A percentile compares a stretch with the other conserved stretches of the same genome.
Evolutionary conservation across 352 stramenopile species (phyloP).

Genomic region (Phytopythium helicoides): DNA sequence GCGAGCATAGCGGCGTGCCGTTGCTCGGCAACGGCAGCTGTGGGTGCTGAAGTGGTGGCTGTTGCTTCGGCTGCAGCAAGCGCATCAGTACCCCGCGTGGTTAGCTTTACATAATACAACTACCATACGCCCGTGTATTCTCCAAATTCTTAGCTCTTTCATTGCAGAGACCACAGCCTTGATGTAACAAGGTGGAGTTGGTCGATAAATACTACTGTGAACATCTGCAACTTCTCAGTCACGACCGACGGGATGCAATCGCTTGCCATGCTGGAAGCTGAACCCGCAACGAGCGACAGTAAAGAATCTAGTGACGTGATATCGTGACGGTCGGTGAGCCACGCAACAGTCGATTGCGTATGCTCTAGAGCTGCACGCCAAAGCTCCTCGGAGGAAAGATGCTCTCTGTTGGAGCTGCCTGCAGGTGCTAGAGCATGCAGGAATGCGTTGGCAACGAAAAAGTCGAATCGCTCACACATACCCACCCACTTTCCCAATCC

Average conservation of each 20-base stretch:
- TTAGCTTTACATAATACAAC: no score
- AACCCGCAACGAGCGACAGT: neutral
- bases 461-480: conserved; percentile 32
- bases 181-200: conserved; percentile 15
- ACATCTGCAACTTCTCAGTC: conserved; percentile 22
- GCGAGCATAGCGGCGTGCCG: neutral
- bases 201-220: conserved; percentile 18
- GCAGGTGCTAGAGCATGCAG: conserved; percentile 49
- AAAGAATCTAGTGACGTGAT: conserved; percentile 37
- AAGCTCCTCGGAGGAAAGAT: conserved; percentile 16
- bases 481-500: conserved; percentile 13
- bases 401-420: conserved; percentile 24
- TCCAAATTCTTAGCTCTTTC: no score
- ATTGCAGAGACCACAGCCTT: neutral
- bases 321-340: conserved; percentile 21
- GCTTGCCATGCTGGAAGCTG: neutral
- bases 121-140: no score
- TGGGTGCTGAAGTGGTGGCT: no score
- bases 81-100: no score
- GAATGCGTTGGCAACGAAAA: conserved; percentile 45
- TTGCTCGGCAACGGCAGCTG: no score
- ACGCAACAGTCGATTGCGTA: conserved; percentile 19
- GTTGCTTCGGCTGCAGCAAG: no score
- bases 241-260: conserved; percentile 14
- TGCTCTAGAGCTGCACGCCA: conserved; percentile 40